Evolutionary conservation across 768 basidiomycete genomes (phyloP).

Genomic region (Roridomyces roridus): DNA sequence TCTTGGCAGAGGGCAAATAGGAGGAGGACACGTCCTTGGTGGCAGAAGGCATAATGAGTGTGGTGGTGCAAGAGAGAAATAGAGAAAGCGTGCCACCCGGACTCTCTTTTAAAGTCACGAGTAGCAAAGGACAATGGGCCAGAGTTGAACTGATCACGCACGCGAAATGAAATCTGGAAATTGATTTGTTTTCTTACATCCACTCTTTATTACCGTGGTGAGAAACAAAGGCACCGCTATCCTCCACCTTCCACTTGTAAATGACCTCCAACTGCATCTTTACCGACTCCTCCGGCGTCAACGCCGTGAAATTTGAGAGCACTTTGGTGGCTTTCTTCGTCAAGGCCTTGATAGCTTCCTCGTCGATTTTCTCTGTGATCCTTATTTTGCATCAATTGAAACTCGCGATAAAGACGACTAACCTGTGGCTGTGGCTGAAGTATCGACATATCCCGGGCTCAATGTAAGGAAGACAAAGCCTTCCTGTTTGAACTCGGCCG

Average conservation of each 20-base stretch:
- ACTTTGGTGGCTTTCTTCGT: not conserved
- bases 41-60: slow-evolving; percentile 12
- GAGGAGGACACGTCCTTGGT: not conserved
- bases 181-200: slow-evolving; percentile 17
- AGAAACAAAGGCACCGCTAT: slow-evolving; percentile 16
- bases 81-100: not conserved
- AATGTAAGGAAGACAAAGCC: slow-evolving; percentile 43
- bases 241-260: slow-evolving; percentile 5
- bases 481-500: slow-evolving; percentile 34
- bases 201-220: slow-evolving; percentile 18
- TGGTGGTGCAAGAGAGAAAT: not conserved
- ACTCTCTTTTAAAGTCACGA: too few species aligned
- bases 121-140: too few species aligned
- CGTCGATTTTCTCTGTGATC: not conserved
- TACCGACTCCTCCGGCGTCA: slow-evolving; percentile 9
- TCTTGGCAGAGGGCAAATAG: not conserved
- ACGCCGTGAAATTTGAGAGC: slow-evolving; percentile 4
- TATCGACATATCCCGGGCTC: slow-evolving; percentile 45
- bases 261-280: slow-evolving; percentile 8
- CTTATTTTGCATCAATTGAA: not conserved
- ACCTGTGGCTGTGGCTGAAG: slow-evolving; percentile 8
- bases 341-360: not conserved
- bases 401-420: too few species aligned
- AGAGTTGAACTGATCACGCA: too few species aligned
- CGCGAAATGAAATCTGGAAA: too few species aligned